Evolutionary conservation across 805 yeast species (phyloP).

Genomic region (Starmerella bombi): DNA sequence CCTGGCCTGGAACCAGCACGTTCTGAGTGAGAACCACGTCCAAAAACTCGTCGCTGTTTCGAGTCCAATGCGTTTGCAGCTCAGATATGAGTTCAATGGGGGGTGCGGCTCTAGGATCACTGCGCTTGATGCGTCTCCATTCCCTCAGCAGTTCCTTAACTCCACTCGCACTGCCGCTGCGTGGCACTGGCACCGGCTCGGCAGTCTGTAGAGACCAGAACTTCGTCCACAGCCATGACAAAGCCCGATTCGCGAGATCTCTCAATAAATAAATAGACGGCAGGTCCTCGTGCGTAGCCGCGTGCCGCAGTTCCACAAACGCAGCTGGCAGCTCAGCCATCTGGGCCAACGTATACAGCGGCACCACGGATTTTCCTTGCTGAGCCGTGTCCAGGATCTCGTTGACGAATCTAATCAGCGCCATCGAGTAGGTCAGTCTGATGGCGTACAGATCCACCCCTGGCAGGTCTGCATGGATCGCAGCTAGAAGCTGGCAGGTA

Average conservation of each 20-base stretch:
- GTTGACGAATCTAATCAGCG: slow-evolving; percentile 74
- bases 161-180: not conserved
- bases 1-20: slow-evolving; percentile 15
- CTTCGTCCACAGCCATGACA: slow-evolving; percentile 58
- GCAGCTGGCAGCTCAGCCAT: slow-evolving; percentile 55
- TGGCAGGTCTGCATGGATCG: slow-evolving; percentile 19
- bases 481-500: slow-evolving; percentile 20
- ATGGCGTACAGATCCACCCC: slow-evolving; percentile 19
- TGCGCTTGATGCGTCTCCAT: slow-evolving; percentile 37
- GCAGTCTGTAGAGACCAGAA: slow-evolving; percentile 44
- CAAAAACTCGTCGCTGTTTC: slow-evolving; percentile 1
- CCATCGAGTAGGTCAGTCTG: slow-evolving; percentile 24
- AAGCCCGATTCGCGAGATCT: slow-evolving; percentile 43
- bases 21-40: slow-evolving; percentile 17
- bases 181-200: not conserved
- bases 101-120: slow-evolving; percentile 30
- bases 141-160: slow-evolving; percentile 33
- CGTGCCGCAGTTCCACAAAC: slow-evolving; percentile 83
- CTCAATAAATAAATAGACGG: slow-evolving; percentile 64
- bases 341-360: slow-evolving; percentile 62
- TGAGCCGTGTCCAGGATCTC: slow-evolving; percentile 83
- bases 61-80: slow-evolving; percentile 1
- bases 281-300: slow-evolving; percentile 76
- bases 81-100: slow-evolving; percentile 2
- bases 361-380: slow-evolving; percentile 61